Percentiles rank a stretch among this genome's conserved stretches.
These are phyloP conservation scores for Linnemannia elongata DNA, from an alignment of 192 early-diverging fungal genomes.

Conservation along the genomic window DNA sequence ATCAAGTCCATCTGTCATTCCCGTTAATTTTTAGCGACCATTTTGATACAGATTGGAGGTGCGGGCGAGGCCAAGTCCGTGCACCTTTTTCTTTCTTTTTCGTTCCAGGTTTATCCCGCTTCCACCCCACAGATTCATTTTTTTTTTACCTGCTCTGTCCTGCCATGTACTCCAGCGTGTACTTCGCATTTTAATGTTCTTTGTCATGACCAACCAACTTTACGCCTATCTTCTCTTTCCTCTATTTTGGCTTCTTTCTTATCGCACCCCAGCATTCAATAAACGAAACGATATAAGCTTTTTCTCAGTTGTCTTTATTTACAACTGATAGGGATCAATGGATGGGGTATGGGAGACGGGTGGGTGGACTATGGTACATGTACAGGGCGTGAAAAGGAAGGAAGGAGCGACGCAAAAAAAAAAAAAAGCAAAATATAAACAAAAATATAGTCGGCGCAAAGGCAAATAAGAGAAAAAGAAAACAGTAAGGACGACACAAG, in stretches of 20 bases:
- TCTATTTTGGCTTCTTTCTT: background rate
- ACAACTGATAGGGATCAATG: too few species aligned
- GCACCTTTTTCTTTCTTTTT: background rate
- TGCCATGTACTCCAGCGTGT: background rate
- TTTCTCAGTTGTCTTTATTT: background rate
- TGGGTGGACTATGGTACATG: background rate
- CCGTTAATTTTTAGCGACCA: background rate
- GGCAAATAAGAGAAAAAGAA: background rate
- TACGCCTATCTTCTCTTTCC: background rate
- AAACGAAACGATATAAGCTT: background rate
- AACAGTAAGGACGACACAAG: background rate
- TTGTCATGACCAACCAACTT: background rate
- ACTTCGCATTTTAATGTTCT: background rate
- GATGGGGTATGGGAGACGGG: background rate
- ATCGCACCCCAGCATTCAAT: background rate
- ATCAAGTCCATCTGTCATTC: conserved; percentile 7
- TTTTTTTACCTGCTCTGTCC: background rate
- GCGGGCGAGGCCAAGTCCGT: background rate
- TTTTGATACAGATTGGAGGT: background rate
- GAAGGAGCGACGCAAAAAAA: background rate
- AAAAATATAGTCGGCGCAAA: background rate
- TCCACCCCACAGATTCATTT: background rate
- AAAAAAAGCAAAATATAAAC: background rate
- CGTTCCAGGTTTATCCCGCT: background rate
- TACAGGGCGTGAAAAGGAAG: background rate